A percentile compares a stretch with the other conserved stretches of the same genome.
Evolutionary conservation across 495 filamentous ascomycete species (phyloP).

Genomic region (Penicillium psychrofluorescens): DNA sequence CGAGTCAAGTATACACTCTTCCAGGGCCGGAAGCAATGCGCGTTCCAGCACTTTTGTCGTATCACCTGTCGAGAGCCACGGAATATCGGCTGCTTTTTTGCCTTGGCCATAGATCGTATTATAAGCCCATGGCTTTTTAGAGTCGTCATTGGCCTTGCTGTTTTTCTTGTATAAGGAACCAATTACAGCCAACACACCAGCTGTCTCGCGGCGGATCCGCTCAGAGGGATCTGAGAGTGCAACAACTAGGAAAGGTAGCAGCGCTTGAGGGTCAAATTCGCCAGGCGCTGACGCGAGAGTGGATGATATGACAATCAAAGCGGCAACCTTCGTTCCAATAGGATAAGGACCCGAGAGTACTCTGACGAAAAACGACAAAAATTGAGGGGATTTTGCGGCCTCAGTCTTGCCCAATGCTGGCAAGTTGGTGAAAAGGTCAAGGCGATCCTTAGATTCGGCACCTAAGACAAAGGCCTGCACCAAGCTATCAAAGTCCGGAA

Average conservation of each 20-base stretch:
- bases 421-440: constrained; percentile 51
- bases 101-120: constrained; percentile 52
- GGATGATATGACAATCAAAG: constrained; percentile 52
- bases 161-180: constrained; percentile 40
- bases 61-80: constrained; percentile 53
- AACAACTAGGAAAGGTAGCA: constrained; percentile 68
- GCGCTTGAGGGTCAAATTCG: constrained; percentile 62
- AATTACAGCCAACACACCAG: constrained; percentile 48
- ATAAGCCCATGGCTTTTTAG: constrained; percentile 38
- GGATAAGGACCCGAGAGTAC: constrained; percentile 69
- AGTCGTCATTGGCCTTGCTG: constrained; percentile 23
- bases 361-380: constrained; percentile 67
- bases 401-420: constrained; percentile 49
- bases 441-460: constrained; percentile 37
- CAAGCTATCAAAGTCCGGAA: constrained; percentile 46
- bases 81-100: constrained; percentile 39
- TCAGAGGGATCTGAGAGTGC: constrained; percentile 67
- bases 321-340: constrained; percentile 55
- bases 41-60: constrained; percentile 52
- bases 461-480: constrained; percentile 57
- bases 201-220: constrained; percentile 67
- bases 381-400: constrained; percentile 54
- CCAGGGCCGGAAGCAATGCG: constrained; percentile 60
- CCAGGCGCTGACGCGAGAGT: constrained; percentile 43
- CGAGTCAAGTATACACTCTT: constrained; percentile 75